Base-by-base conservation (phyloP, 1,284 basidiomycete species). In the Trametes sp. region DNA sequence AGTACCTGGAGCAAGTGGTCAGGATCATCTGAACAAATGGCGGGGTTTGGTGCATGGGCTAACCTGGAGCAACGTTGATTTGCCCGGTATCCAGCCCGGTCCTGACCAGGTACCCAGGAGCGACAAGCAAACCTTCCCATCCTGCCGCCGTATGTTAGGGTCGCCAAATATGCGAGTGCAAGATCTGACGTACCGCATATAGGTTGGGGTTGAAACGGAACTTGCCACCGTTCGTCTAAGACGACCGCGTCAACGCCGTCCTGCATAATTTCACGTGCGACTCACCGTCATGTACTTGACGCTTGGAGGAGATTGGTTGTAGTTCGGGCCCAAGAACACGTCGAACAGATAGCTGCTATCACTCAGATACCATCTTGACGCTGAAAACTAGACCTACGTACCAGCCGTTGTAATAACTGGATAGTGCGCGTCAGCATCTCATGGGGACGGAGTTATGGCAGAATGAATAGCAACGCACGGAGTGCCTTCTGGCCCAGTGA, bases 191-290 rank as follows among this genome's bases (percentile, higher is more conserved):
- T 74, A 92, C 92, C 49, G 90, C 92, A 73, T 95, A 96, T 28
- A 96, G 80, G 73, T 97, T 97, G 4, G 95, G 95, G 70, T 96
- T 96, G 78, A 95, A 95, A 28, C 95, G 86, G 76, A 82, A 96
- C 76, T 87, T 91, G 28, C 95, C 95, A 2, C 93, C 94, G 66
- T 94, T 90, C 0, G 95, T 97, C 92, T 93, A 69, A 6, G n/a
- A 26, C 44, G 42, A 24, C 50, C 45, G 19, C 55, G 16, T 54
- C 51, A 45, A 46, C 29, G 61, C 41, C 19, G 42, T 8, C 26
- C 50, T 10, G 2, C 45, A 6, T 33, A 5, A 1, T 1, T 1
- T 1, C 48, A 51, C 44, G 38, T 51, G 31, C 14, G n/a, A 72
- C 83, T 76, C 74, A 92, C 91, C 57, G 94, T 97, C 89, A 96